These are phyloP conservation scores for Candida glucosophila DNA, from an alignment of 1,139 yeast species.

Conservation along the genomic window DNA sequence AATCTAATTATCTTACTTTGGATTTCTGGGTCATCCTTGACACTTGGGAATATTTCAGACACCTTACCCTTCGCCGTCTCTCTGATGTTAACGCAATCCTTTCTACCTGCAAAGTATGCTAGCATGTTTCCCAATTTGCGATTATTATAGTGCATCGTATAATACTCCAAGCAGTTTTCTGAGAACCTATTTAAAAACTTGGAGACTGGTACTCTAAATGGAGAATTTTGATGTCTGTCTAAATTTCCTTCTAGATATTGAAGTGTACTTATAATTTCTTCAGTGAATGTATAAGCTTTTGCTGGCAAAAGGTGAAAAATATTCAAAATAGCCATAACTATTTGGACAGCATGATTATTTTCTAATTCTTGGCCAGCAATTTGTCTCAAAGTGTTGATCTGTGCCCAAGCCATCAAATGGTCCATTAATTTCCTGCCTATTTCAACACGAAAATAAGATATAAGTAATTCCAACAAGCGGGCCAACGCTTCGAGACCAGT, in stretches of 20 bases:
- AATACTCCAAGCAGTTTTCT: slow-evolving; percentile 64
- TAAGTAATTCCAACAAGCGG: slow-evolving; percentile 71
- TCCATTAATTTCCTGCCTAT: slow-evolving; percentile 90
- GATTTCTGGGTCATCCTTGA: slow-evolving; percentile 37
- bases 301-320: slow-evolving; percentile 90
- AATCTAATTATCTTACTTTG: slow-evolving; percentile 54
- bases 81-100: slow-evolving; percentile 52
- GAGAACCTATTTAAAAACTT: slow-evolving; percentile 81
- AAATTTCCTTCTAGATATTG: slow-evolving; percentile 73
- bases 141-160: slow-evolving; percentile 56
- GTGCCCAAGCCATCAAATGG: slow-evolving; percentile 96
- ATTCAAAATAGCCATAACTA: slow-evolving; percentile 83
- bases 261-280: slow-evolving; percentile 70
- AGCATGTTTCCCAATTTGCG: slow-evolving; percentile 61
- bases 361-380: slow-evolving; percentile 69
- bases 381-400: slow-evolving; percentile 64
- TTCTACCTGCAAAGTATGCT: slow-evolving; percentile 54
- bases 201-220: slow-evolving; percentile 87
- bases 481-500: slow-evolving; percentile 90
- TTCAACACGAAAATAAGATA: slow-evolving; percentile 92
- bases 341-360: slow-evolving; percentile 72
- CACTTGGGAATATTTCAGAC: slow-evolving; percentile 23
- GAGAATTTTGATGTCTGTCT: slow-evolving; percentile 80
- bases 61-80: slow-evolving; percentile 47
- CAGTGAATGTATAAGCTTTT: slow-evolving; percentile 86